Evolutionary conservation across 805 yeast genomes (phyloP).

Genomic region (Wickerhamomyces bisporus): DNA sequence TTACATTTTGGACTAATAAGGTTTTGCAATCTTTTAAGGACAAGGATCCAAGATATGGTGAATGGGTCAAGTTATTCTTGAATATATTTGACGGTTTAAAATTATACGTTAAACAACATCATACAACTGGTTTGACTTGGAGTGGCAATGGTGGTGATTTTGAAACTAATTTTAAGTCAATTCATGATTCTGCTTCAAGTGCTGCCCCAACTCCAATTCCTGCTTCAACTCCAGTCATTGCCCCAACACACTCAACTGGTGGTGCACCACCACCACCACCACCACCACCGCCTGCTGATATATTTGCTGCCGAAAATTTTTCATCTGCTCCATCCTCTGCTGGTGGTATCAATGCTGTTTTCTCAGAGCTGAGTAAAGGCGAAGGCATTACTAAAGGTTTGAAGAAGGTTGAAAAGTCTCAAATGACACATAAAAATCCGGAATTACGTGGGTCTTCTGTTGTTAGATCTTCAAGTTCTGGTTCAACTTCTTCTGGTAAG

Average conservation of each 20-base stretch:
- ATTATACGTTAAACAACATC: constrained; percentile 69
- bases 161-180: constrained; percentile 40
- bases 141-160: constrained; percentile 55
- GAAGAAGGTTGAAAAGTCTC: constrained; percentile 87
- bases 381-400: constrained; percentile 76
- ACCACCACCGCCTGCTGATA: constrained; percentile 83
- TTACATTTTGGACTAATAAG: constrained; percentile 92
- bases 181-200: too few relatives aligned
- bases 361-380: constrained; percentile 87
- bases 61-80: constrained; percentile 74
- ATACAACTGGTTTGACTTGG: constrained; percentile 85
- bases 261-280: constrained; percentile 93
- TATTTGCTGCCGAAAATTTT: constrained; percentile 40
- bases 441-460: constrained; percentile 58
- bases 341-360: constrained; percentile 78
- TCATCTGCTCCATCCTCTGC: constrained; percentile 22
- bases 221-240: constrained; percentile 32
- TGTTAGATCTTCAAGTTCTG: constrained; percentile 20
- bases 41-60: constrained; percentile 58
- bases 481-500: constrained; percentile 29
- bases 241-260: constrained; percentile 84
- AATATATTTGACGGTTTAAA: constrained; percentile 65
- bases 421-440: constrained; percentile 93
- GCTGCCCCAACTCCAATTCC: constrained; percentile 30
- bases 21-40: constrained; percentile 81